Conservation (phyloP, 2,329 filamentous ascomycete species). For the Paracoccidioides lutzii region DNA sequence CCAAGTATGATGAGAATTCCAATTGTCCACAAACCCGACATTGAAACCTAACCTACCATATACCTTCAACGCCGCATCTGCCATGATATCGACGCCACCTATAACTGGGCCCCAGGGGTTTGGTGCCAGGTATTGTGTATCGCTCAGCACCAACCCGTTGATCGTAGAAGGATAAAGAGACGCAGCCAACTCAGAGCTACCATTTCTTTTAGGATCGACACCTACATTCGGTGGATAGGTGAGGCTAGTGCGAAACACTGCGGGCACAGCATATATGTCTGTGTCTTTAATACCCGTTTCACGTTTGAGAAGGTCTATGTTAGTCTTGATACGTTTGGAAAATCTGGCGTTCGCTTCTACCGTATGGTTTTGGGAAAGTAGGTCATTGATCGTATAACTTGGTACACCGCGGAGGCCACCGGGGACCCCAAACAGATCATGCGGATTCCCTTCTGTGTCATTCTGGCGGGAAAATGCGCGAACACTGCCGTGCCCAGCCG, state of each 20-base stretch:
- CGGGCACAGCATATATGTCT: constrained; percentile 6
- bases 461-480: constrained; percentile 7
- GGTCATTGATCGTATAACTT: constrained; percentile 5
- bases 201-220: not conserved
- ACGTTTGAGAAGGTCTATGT: constrained; percentile 4
- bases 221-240: not conserved
- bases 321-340: constrained; percentile 3
- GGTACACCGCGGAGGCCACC: constrained; percentile 7
- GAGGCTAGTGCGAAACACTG: constrained; percentile 3
- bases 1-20: constrained; percentile 13
- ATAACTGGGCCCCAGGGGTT: constrained; percentile 14
- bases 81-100: constrained; percentile 12
- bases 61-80: constrained; percentile 2
- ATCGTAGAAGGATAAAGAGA: constrained; percentile 7
- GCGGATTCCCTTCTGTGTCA: not conserved
- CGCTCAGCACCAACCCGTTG: constrained; percentile 10
- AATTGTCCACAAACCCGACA: constrained; percentile 14
- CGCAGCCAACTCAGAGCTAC: not conserved
- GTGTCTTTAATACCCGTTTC: constrained; percentile 6
- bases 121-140: constrained; percentile 9
- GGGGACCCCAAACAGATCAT: constrained; percentile 1
- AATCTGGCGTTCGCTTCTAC: constrained; percentile 4
- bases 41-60: constrained; percentile 10
- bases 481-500: constrained; percentile 15
- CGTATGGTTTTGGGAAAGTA: constrained; percentile 3